Conservation (phyloP, 805 yeast species). For the Cyberlindnera xishuangbannaensis region DNA sequence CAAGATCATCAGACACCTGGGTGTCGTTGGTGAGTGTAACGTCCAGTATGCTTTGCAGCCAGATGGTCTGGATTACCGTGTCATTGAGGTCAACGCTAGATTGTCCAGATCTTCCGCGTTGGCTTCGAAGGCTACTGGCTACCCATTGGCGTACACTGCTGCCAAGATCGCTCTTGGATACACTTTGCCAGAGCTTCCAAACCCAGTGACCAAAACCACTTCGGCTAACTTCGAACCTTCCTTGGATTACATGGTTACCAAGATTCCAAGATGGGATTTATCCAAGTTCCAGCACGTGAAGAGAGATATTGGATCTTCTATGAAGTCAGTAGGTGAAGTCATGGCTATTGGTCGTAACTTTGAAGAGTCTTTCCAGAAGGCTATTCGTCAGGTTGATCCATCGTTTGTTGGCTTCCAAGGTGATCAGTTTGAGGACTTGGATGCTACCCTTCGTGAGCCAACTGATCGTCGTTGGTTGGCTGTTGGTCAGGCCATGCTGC, state of each 20-base stretch:
- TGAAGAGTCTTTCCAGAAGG: slow-evolving; percentile 97
- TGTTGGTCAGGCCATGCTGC: slow-evolving; percentile 92
- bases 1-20: slow-evolving; percentile 93
- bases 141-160: slow-evolving; percentile 97
- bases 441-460: slow-evolving; percentile 72
- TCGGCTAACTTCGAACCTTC: slow-evolving; percentile 97
- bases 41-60: slow-evolving; percentile 97
- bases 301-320: slow-evolving; percentile 88
- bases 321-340: slow-evolving; percentile 99
- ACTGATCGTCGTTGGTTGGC: slow-evolving; percentile 98
- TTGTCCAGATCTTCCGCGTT: slow-evolving; percentile 95
- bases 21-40: slow-evolving; percentile 99
- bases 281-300: slow-evolving; percentile 93
- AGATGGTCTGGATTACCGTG: slow-evolving; percentile 91
- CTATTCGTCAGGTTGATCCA: slow-evolving; percentile 93
- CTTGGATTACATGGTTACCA: slow-evolving; percentile 91
- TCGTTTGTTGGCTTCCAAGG: slow-evolving; percentile 90
- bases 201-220: slow-evolving; percentile 94
- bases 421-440: slow-evolving; percentile 70
- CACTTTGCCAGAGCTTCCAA: slow-evolving; percentile 91
- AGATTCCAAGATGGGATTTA: slow-evolving; percentile 98
- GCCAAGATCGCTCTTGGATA: slow-evolving; percentile 94
- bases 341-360: slow-evolving; percentile 98
- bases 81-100: slow-evolving; percentile 96
- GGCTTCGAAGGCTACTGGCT: slow-evolving; percentile 98